phyloP scores from a whole-genome alignment of 2,329 filamentous ascomycete genomes.

The Rosellinia necatrix region DNA sequence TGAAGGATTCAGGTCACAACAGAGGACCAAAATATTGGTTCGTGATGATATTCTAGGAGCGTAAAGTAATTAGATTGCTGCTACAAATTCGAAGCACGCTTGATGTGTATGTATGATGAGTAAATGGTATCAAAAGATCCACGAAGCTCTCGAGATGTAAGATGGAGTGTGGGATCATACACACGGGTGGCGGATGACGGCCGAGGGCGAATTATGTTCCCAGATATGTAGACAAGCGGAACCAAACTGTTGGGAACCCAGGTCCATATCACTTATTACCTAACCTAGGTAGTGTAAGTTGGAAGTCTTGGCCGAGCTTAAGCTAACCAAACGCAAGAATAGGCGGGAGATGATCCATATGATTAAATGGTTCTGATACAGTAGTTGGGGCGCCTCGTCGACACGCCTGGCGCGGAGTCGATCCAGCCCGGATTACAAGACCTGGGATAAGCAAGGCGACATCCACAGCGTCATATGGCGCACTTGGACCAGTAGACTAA shows the following conservation, averaged over 20 bases:
- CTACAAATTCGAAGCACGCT: neutral
- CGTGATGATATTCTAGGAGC: neutral
- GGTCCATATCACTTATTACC: constrained; percentile 12
- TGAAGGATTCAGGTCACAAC: neutral
- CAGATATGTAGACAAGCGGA: neutral
- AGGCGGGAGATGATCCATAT: neutral
- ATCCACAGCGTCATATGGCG: neutral
- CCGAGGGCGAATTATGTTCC: neutral
- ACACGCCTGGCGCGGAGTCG: neutral
- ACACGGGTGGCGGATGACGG: neutral
- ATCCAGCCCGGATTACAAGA: neutral
- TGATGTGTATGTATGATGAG: too few relatives aligned
- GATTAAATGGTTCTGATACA: constrained; percentile 1
- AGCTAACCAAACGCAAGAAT: constrained; percentile 3
- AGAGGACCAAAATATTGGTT: neutral
- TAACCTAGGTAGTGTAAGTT: neutral
- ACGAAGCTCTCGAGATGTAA: neutral
- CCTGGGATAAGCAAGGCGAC: neutral
- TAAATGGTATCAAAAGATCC: neutral
- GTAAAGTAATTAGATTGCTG: neutral
- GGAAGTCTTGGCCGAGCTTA: neutral
- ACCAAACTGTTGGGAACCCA: constrained; percentile 9
- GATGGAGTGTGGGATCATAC: constrained; percentile 6
- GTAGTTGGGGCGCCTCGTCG: constrained; percentile 10
- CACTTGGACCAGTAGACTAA: constrained; percentile 5